Evolutionary conservation across 371 early-diverging fungal species (phyloP).

Genomic region (Syncephalis fuscata): DNA sequence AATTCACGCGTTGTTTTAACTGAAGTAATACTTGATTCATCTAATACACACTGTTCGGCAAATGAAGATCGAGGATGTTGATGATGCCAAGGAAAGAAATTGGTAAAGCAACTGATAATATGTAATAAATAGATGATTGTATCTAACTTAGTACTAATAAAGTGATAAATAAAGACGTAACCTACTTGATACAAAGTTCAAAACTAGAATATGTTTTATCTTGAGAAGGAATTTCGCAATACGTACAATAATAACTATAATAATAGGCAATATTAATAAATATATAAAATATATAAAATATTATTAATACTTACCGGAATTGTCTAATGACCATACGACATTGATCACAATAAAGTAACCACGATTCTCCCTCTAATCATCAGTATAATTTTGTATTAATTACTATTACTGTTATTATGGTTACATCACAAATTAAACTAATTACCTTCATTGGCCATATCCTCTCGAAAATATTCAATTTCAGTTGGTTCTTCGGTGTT

Average conservation of each 20-base stretch:
- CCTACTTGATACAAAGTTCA: conserved; percentile 43
- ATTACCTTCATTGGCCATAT: too few species aligned
- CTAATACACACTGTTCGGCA: conserved; percentile 49
- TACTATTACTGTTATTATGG: too few species aligned
- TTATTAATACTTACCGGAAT: neutral
- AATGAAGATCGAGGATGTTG: conserved; percentile 61
- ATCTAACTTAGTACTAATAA: conserved; percentile 6
- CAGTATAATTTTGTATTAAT: neutral
- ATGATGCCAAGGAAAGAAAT: conserved; percentile 53
- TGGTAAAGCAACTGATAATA: conserved; percentile 46
- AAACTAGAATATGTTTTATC: conserved; percentile 41
- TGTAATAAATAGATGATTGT: neutral
- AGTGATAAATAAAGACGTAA: neutral
- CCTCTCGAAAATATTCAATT: too few species aligned
- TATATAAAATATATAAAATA: conserved; percentile 2
- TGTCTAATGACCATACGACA: conserved; percentile 8
- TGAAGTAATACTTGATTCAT: conserved; percentile 21
- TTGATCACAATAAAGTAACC: conserved; percentile 10
- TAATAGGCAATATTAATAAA: conserved; percentile 31
- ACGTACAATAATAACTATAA: conserved; percentile 63
- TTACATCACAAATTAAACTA: neutral
- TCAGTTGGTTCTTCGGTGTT: neutral
- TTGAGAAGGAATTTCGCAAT: conserved; percentile 56
- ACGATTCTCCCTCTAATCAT: conserved; percentile 1
- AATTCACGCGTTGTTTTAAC: conserved; percentile 35